Evolutionary conservation across 495 filamentous ascomycete genomes (phyloP).

Genomic region (Neurospora tetraspora): DNA sequence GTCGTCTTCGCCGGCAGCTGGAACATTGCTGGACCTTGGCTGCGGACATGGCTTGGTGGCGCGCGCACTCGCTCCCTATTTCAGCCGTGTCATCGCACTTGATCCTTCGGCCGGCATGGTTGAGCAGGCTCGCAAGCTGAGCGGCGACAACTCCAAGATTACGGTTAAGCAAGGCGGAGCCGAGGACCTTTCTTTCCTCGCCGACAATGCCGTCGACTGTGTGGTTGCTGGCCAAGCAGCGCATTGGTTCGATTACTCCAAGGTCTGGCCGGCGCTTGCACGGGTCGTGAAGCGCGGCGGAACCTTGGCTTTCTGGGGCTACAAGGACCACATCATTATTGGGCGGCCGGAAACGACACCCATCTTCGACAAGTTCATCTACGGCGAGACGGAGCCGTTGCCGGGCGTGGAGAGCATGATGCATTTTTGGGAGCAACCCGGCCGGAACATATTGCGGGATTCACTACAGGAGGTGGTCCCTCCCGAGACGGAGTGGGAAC

Average conservation of each 20-base stretch:
- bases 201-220: conserved; percentile 41
- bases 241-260: conserved; percentile 52
- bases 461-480: conserved; percentile 39
- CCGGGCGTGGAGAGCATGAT: conserved; percentile 41
- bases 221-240: conserved; percentile 52
- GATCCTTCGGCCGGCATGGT: conserved; percentile 54
- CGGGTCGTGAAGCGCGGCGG: conserved; percentile 43
- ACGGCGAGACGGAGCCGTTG: conserved; percentile 32
- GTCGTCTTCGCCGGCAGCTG: conserved; percentile 6
- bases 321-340: conserved; percentile 48
- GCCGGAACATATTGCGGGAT: conserved; percentile 41
- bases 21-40: conserved; percentile 48
- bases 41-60: conserved; percentile 51
- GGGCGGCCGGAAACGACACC: conserved; percentile 37
- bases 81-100: conserved; percentile 39
- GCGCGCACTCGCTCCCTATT: conserved; percentile 40
- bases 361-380: conserved; percentile 37
- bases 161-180: conserved; percentile 35
- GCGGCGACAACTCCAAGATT: conserved; percentile 32
- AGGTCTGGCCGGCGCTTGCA: conserved; percentile 44
- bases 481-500: conserved; percentile 39
- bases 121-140: conserved; percentile 38
- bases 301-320: conserved; percentile 53
- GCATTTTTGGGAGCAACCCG: conserved; percentile 50
- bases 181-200: conserved; percentile 40